Conservation (phyloP, 192 early-diverging fungal species). For the Dispira simplex region DNA sequence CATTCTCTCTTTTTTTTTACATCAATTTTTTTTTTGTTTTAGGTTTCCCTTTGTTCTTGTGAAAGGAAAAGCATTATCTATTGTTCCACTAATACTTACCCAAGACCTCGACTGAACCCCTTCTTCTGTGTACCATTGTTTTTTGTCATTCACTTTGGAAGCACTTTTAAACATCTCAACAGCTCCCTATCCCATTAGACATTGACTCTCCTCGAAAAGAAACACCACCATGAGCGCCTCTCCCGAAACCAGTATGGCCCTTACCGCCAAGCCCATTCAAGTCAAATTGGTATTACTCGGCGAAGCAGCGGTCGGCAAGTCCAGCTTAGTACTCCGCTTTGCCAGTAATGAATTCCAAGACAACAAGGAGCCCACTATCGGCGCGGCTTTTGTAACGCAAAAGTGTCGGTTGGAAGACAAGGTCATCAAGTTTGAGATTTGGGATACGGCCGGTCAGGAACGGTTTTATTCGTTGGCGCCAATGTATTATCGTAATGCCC, state of each 20-base stretch:
- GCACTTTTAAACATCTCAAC: too few relatives aligned
- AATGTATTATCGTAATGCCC: slow-evolving; percentile 97
- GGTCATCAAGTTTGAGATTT: slow-evolving; percentile 70
- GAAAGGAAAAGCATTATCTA: too few relatives aligned
- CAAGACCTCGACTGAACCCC: too few relatives aligned
- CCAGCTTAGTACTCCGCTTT: slow-evolving; percentile 86
- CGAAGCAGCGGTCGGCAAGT: slow-evolving; percentile 97
- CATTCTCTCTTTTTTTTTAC: too few relatives aligned
- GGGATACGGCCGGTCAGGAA: slow-evolving; percentile 97
- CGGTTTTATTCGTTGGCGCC: slow-evolving; percentile 89
- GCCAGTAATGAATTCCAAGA: slow-evolving; percentile 90
- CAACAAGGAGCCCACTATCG: slow-evolving; percentile 98
- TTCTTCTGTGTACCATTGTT: too few relatives aligned
- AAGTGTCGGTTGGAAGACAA: slow-evolving; percentile 83
- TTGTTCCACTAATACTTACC: too few relatives aligned
- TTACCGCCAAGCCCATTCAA: slow-evolving; percentile 65
- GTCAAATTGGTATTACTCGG: slow-evolving; percentile 95
- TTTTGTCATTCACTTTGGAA: too few relatives aligned
- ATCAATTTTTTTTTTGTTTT: too few relatives aligned
- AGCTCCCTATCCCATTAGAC: too few relatives aligned
- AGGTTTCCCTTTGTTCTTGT: too few relatives aligned
- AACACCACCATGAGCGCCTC: too few relatives aligned
- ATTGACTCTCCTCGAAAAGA: too few relatives aligned
- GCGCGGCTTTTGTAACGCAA: slow-evolving; percentile 83
- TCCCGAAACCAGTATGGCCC: background rate